phyloP scores from a whole-genome alignment of 2,329 filamentous ascomycete genomes.

The Xylariaceae sp. region DNA sequence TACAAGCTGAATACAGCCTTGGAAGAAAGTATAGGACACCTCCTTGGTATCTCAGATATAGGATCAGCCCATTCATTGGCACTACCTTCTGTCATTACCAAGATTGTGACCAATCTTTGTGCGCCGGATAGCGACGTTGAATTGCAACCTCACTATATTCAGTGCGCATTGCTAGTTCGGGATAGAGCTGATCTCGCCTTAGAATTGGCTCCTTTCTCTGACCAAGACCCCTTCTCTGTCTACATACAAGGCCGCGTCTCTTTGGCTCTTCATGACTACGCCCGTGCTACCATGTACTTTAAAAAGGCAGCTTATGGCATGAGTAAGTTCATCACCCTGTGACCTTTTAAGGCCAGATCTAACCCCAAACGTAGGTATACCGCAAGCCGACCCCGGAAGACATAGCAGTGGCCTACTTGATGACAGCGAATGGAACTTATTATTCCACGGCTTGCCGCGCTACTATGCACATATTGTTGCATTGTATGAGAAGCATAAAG shows the following conservation, averaged over 20 bases:
- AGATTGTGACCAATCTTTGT: constrained; percentile 70
- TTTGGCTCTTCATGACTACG: constrained; percentile 75
- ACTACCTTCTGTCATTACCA: constrained; percentile 63
- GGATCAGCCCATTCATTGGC: constrained; percentile 48
- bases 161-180: constrained; percentile 66
- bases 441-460: constrained; percentile 76
- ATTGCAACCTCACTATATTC: constrained; percentile 64
- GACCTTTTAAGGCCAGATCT: neutral
- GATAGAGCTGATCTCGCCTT: constrained; percentile 66
- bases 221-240: constrained; percentile 67
- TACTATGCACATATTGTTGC: constrained; percentile 89
- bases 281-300: constrained; percentile 77
- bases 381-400: constrained; percentile 54
- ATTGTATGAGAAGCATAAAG: constrained; percentile 79
- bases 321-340: constrained; percentile 61
- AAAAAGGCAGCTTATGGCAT: constrained; percentile 83
- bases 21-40: constrained; percentile 66
- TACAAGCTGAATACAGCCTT: constrained; percentile 62
- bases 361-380: constrained; percentile 47
- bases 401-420: constrained; percentile 74
- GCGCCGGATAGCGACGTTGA: constrained; percentile 71
- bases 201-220: constrained; percentile 63
- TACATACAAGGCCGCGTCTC: constrained; percentile 87
- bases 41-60: constrained; percentile 65
- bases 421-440: constrained; percentile 72